Conservation (phyloP, 768 basidiomycete species). For the Austroboletus eburneus region DNA sequence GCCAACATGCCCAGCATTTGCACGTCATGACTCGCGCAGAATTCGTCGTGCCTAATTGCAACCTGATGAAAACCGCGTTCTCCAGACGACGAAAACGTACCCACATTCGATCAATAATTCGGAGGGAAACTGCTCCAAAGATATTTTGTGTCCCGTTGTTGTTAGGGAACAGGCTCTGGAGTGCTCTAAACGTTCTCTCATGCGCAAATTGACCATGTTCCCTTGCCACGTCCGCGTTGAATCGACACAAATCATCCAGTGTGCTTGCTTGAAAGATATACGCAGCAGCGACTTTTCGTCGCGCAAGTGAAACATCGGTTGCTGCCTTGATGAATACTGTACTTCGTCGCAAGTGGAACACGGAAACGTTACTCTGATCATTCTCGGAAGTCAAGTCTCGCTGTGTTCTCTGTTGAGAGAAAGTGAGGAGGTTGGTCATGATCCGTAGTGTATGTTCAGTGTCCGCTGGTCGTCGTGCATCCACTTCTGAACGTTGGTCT, state of each 20-base stretch:
- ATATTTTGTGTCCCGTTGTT: slow-evolving; percentile 21
- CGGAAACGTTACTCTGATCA: slow-evolving; percentile 15
- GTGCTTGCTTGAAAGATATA: slow-evolving; percentile 52
- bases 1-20: slow-evolving; percentile 82
- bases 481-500: slow-evolving; percentile 43
- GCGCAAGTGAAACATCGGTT: slow-evolving; percentile 43
- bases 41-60: slow-evolving; percentile 40
- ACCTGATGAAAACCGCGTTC: slow-evolving; percentile 1
- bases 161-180: slow-evolving; percentile 46
- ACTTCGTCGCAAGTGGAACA: slow-evolving; percentile 44
- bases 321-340: slow-evolving; percentile 56
- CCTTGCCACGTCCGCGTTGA: slow-evolving; percentile 59
- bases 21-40: slow-evolving; percentile 54
- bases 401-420: slow-evolving; percentile 42
- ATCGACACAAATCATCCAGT: slow-evolving; percentile 47
- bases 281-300: slow-evolving; percentile 52
- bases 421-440: slow-evolving; percentile 72
- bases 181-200: slow-evolving; percentile 59
- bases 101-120: slow-evolving; percentile 46
- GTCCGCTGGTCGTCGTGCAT: slow-evolving; percentile 44
- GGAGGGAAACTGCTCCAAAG: slow-evolving; percentile 26
- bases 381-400: slow-evolving; percentile 38
- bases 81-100: slow-evolving; percentile 21
- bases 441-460: slow-evolving; percentile 62
- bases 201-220: slow-evolving; percentile 62